phyloP scores from a whole-genome alignment of 2,329 filamentous ascomycete genomes.

The Ophiostoma ips region DNA sequence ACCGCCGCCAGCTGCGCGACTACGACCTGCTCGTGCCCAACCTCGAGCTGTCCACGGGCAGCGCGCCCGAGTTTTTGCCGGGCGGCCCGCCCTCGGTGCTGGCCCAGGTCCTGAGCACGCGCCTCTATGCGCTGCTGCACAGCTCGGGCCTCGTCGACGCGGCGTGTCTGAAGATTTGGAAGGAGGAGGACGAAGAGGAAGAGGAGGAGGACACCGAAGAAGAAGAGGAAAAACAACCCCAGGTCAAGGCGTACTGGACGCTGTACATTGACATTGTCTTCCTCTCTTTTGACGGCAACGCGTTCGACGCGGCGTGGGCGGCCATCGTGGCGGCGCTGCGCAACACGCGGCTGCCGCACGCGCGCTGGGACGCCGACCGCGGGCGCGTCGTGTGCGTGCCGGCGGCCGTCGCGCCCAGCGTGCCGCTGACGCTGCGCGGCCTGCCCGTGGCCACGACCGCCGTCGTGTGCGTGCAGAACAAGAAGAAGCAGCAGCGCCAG shows the following conservation, averaged over 20 bases:
- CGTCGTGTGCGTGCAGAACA: constrained; percentile 49
- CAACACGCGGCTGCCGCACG: constrained; percentile 63
- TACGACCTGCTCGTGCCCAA: constrained; percentile 80
- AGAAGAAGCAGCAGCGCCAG: constrained; percentile 37
- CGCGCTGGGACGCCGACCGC: constrained; percentile 71
- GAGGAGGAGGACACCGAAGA: constrained; percentile 21
- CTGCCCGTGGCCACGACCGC: constrained; percentile 67
- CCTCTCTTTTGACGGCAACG: constrained; percentile 81
- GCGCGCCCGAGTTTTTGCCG: constrained; percentile 71
- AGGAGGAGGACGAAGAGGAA: constrained; percentile 27
- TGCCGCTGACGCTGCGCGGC: constrained; percentile 43
- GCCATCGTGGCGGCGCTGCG: constrained; percentile 67
- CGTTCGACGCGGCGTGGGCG: constrained; percentile 83
- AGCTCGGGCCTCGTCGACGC: constrained; percentile 51
- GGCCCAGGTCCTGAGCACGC: constrained; percentile 73
- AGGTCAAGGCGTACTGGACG: constrained; percentile 78
- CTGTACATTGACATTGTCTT: constrained; percentile 94
- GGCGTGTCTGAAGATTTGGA: constrained; percentile 60
- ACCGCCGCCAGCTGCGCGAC: constrained; percentile 37
- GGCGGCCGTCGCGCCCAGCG: constrained; percentile 18
- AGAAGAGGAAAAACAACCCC: constrained; percentile 19
- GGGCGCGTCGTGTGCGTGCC: constrained; percentile 64
- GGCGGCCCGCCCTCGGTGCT: constrained; percentile 66
- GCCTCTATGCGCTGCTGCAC: constrained; percentile 64
- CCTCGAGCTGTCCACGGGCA: constrained; percentile 82